Evolutionary conservation across 768 basidiomycete genomes (phyloP).

Genomic region (Piloderma croceum): DNA sequence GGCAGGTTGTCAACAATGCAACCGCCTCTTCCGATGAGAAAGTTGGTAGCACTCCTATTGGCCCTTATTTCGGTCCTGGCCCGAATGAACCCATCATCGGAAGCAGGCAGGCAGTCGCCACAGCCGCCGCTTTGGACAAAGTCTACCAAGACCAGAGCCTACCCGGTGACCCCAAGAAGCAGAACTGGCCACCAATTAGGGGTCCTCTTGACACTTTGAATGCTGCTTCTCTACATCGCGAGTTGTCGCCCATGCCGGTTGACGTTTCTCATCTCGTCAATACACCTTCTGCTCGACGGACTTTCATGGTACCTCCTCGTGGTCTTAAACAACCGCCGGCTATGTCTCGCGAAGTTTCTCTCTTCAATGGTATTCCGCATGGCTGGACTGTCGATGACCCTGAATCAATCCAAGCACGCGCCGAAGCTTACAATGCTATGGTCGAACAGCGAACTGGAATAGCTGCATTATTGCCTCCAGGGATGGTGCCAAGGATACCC

Average conservation of each 20-base stretch:
- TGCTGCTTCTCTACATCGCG: neutral
- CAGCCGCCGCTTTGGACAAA: neutral
- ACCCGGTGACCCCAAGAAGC: neutral
- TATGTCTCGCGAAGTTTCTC: slow-evolving; percentile 43
- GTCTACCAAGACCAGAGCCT: neutral
- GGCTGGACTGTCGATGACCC: too few relatives aligned
- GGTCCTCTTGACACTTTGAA: slow-evolving; percentile 6
- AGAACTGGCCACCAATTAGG: slow-evolving; percentile 22
- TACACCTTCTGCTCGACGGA: neutral
- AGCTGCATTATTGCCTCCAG: too few relatives aligned
- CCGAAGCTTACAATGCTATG: too few relatives aligned
- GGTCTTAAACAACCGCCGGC: slow-evolving; percentile 21
- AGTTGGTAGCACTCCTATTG: too few relatives aligned
- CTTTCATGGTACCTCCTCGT: neutral
- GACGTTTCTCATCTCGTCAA: neutral
- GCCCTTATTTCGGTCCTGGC: too few relatives aligned
- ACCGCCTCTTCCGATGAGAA: neutral
- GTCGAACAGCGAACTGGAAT: too few relatives aligned
- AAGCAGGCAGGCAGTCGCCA: neutral
- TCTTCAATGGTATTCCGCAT: slow-evolving; percentile 42
- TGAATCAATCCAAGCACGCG: too few relatives aligned
- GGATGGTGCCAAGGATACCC: too few relatives aligned
- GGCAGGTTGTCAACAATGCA: neutral
- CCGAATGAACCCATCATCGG: neutral
- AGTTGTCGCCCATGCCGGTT: too few relatives aligned